A percentile compares a stretch with the other conserved stretches of the same genome.
Evolutionary conservation across 495 filamentous ascomycete species (phyloP).

Genomic region (Viridothelium virens): DNA sequence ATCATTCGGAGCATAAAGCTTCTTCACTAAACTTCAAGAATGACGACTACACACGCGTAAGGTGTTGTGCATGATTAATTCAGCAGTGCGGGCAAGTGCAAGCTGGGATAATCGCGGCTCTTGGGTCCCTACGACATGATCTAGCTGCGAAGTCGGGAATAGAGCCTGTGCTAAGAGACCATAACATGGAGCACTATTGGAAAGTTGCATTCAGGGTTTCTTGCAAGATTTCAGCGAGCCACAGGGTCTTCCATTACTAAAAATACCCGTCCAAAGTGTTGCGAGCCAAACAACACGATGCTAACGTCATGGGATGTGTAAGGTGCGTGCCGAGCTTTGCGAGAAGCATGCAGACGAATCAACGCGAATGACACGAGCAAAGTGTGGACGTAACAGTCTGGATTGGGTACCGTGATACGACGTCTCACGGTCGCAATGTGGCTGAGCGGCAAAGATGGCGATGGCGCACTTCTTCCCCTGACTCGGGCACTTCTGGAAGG

Average conservation of each 20-base stretch:
- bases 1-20: too few species aligned
- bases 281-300: background rate
- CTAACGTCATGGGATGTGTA: background rate
- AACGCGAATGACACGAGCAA: background rate
- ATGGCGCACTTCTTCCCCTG: background rate
- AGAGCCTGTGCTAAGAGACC: background rate
- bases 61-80: background rate
- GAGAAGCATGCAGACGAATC: background rate
- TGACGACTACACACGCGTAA: background rate
- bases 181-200: background rate
- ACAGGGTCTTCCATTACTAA: background rate
- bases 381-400: background rate
- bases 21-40: background rate
- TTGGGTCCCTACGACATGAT: too few species aligned
- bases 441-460: background rate
- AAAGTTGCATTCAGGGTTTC: background rate
- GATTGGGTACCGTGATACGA: background rate
- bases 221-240: slow-evolving; percentile 1
- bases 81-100: background rate
- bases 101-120: too few species aligned
- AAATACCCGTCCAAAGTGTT: background rate
- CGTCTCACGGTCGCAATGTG: slow-evolving; percentile 4
- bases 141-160: background rate
- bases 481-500: background rate
- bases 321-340: background rate